Evolutionary conservation across 2,329 filamentous ascomycete genomes (phyloP).

Genomic region (Colletotrichum tanaceti): DNA sequence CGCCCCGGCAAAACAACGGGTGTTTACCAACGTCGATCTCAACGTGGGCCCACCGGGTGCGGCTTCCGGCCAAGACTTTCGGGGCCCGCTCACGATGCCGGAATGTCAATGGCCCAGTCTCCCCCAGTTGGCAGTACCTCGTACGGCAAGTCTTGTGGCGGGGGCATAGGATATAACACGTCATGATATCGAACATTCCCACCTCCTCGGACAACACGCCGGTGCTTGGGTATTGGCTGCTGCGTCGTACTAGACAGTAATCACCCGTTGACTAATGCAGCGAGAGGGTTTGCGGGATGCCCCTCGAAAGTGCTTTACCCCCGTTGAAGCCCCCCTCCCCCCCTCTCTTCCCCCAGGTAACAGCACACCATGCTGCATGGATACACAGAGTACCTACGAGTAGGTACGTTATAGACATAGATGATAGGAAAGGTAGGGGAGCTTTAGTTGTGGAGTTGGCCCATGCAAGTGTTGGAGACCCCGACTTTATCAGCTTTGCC

Average conservation of each 20-base stretch:
- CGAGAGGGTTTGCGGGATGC: conserved; percentile 14
- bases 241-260: no score
- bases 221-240: neutral
- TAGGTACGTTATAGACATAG: conserved; percentile 8
- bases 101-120: no score
- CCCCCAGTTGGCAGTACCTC: no score
- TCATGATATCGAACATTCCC: conserved; percentile 20
- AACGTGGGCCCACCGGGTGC: neutral
- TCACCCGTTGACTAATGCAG: no score
- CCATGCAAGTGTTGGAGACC: conserved; percentile 13
- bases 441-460: conserved; percentile 21
- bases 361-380: conserved; percentile 6
- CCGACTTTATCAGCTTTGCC: neutral
- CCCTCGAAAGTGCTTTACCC: neutral
- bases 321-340: no score
- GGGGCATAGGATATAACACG: conserved; percentile 8
- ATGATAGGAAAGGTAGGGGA: no score
- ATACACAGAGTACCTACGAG: no score
- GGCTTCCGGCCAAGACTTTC: conserved; percentile 12
- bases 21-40: conserved; percentile 12
- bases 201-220: conserved; percentile 16
- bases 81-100: neutral
- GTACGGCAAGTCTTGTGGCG: neutral
- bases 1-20: conserved; percentile 32
- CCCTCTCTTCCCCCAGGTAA: no score